A percentile compares a stretch with the other conserved stretches of the same genome.
These are phyloP conservation scores for Aspergillus saccharolyticus DNA, from an alignment of 495 filamentous ascomycete genomes.

Conservation along the genomic window DNA sequence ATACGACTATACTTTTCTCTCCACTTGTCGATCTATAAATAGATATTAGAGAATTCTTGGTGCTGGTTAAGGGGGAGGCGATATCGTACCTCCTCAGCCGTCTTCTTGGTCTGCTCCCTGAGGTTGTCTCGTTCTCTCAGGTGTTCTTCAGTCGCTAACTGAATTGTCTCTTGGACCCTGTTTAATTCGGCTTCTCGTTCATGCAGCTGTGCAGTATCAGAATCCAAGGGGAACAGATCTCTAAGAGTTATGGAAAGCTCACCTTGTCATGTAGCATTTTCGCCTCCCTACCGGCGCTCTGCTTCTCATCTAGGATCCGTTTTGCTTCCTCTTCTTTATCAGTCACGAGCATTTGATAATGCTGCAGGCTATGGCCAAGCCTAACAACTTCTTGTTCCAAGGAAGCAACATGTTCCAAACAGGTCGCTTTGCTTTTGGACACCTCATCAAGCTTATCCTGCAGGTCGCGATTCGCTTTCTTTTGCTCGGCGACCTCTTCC, in stretches of 20 bases:
- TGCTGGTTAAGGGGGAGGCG: no score
- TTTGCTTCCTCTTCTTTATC: slow-evolving; percentile 29
- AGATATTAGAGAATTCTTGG: no score
- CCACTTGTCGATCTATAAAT: neutral
- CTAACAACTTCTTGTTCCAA: slow-evolving; percentile 20
- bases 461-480: slow-evolving; percentile 19
- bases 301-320: slow-evolving; percentile 18
- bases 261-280: slow-evolving; percentile 28
- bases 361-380: slow-evolving; percentile 16
- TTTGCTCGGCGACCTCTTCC: slow-evolving; percentile 17
- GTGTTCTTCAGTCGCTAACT: slow-evolving; percentile 20
- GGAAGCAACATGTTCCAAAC: slow-evolving; percentile 9
- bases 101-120: slow-evolving; percentile 3
- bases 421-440: slow-evolving; percentile 17
- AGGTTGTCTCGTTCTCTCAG: slow-evolving; percentile 18
- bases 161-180: slow-evolving; percentile 18
- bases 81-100: slow-evolving; percentile 23
- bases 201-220: slow-evolving; percentile 12
- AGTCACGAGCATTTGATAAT: slow-evolving; percentile 9
- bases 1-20: slow-evolving; percentile 20
- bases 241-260: neutral
- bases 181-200: slow-evolving; percentile 21
- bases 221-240: no score
- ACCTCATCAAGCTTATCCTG: slow-evolving; percentile 15
- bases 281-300: slow-evolving; percentile 16